A percentile compares a stretch with the other conserved stretches of the same genome.
Evolutionary conservation across 768 basidiomycete species (phyloP).

Genomic region (Leccinum imitatum): DNA sequence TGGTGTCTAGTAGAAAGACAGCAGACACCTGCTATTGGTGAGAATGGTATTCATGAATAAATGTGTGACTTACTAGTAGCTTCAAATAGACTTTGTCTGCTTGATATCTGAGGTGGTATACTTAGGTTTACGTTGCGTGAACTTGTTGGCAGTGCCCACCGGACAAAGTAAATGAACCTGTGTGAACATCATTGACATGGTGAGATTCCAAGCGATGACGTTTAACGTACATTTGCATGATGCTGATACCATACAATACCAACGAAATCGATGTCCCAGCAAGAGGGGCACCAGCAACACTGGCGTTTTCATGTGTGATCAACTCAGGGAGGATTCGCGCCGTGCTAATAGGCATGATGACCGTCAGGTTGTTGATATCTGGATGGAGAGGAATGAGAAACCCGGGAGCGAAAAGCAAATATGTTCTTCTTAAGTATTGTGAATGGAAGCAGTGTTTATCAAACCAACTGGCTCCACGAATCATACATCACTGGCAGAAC

Average conservation of each 20-base stretch:
- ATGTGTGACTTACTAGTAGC: background rate
- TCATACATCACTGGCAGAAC: no score
- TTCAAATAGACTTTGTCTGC: background rate
- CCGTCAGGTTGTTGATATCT: no score
- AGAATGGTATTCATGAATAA: background rate
- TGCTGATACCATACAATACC: background rate
- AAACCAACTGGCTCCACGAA: no score
- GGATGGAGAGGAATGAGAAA: background rate
- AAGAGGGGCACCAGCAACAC: background rate
- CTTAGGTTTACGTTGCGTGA: background rate
- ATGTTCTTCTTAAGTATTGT: no score
- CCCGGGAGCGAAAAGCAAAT: no score
- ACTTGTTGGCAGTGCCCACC: background rate
- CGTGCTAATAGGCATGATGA: background rate
- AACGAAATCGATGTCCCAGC: background rate
- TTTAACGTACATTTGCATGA: background rate
- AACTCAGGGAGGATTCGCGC: background rate
- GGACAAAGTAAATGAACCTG: background rate
- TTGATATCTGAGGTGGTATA: background rate
- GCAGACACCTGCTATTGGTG: background rate
- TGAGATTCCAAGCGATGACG: background rate
- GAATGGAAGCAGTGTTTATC: no score
- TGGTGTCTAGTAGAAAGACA: background rate
- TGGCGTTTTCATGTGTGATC: background rate
- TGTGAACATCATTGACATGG: background rate